A percentile compares a stretch with the other conserved stretches of the same genome.
Evolutionary conservation across 768 basidiomycete genomes (phyloP).

Genomic region (Tremella yokohamensis): DNA sequence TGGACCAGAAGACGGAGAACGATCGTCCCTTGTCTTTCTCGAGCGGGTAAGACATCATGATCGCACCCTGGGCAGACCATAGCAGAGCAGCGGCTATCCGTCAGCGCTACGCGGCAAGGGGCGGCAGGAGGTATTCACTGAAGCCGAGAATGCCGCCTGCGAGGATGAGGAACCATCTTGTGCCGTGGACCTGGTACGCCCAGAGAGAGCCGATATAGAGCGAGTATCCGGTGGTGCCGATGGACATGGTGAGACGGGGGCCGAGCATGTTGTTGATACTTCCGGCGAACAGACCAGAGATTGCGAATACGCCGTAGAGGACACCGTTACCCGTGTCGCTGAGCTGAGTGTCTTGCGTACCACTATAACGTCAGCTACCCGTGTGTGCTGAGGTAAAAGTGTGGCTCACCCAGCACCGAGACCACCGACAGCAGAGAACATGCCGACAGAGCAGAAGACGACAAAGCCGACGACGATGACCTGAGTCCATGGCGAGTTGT

Average conservation of each 20-base stretch:
- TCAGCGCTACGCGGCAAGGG: neutral
- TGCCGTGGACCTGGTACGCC: constrained; percentile 52
- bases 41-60: constrained; percentile 61
- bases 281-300: constrained; percentile 54
- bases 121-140: constrained; percentile 29
- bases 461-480: constrained; percentile 35
- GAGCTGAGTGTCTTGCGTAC: constrained; percentile 53
- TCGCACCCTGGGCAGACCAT: constrained; percentile 56
- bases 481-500: constrained; percentile 33
- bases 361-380: constrained; percentile 53
- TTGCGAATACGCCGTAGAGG: constrained; percentile 55
- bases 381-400: constrained; percentile 52
- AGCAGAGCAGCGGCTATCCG: constrained; percentile 54
- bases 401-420: constrained; percentile 25
- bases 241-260: constrained; percentile 65
- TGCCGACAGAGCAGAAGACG: constrained; percentile 36
- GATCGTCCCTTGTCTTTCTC: constrained; percentile 60
- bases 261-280: constrained; percentile 66
- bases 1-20: constrained; percentile 59
- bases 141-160: constrained; percentile 58
- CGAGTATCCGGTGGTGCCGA: constrained; percentile 73
- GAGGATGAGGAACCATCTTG: constrained; percentile 56
- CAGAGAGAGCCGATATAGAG: constrained; percentile 55
- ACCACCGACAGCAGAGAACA: constrained; percentile 30
- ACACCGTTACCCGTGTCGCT: constrained; percentile 54